Base-by-base conservation (phyloP, 2,329 filamentous ascomycete species). In the Ambrosiella xylebori region DNA sequence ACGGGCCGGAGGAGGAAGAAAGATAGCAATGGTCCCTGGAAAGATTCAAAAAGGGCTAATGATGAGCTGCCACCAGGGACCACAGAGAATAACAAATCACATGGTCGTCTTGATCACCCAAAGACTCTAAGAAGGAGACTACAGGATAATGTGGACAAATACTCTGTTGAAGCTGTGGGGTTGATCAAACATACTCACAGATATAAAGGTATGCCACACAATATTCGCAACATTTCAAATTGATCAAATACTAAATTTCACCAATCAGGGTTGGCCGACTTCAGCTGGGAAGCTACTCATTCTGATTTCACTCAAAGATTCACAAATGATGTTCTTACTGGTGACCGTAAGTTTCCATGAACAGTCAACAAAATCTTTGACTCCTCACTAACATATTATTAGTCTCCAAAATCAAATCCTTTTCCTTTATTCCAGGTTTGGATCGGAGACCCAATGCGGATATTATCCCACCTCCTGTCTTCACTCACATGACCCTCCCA, bases 1-100 rank as follows among this genome's bases (percentile, higher is more conserved):
- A 96, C 89, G 1, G 90, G 90, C 2, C 80, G 88, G 61, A 95
- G 86, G 70, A 80, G 90, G 60, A 95, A 90, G 71, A 77, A 84
- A 64, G 89, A 88, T n/a, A 81, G 81, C 4, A 68, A 82, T 58
- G 84, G 76, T 3, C 81, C 84, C 0, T 91, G 81, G 66, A 70
- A 74, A 45, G 74, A 74, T 2, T 70, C 73, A 55, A 40, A 69
- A 4, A 65, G 71, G 11, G 62, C 70, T 13, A 52, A 66, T 1
- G 65, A 69, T 57, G 59, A 63, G 38, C 15, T 57, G 2, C 13
- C 57, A 1, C 61, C 57, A 36, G 59, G 63, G 9, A 57, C 63
- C 41, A 59, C 62, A 19, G 61, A 66, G 27, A 62, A 67, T 15
- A 69, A 75, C 12, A 66, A 64, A 50, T 79, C 74, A 9, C 69